Percentiles rank a stretch among this genome's conserved stretches.
These are phyloP conservation scores for Russula sp. DNA, from an alignment of 768 basidiomycete genomes.

Conservation along the genomic window DNA sequence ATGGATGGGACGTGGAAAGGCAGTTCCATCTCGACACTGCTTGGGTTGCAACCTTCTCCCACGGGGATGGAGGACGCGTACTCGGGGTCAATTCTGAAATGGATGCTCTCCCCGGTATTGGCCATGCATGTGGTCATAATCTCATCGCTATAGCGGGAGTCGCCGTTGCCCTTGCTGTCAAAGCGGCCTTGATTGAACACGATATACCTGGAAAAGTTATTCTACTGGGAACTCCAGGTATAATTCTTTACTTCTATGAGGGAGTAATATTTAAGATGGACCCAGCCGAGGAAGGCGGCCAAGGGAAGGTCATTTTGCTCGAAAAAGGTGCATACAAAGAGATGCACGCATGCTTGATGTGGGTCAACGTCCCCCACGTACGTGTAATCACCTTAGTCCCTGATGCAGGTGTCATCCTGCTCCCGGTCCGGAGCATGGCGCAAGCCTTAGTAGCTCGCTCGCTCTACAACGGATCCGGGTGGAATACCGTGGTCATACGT, in stretches of 20 bases:
- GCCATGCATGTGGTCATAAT: conserved; percentile 80
- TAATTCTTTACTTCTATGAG: neutral
- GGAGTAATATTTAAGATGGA: neutral
- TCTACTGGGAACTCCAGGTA: conserved; percentile 75
- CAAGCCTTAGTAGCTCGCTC: conserved; percentile 58
- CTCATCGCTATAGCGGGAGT: conserved; percentile 74
- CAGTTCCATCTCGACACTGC: conserved; percentile 65
- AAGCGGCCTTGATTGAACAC: conserved; percentile 53
- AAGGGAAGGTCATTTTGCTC: conserved; percentile 65
- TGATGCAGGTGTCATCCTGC: conserved; percentile 70
- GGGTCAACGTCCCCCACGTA: conserved; percentile 17
- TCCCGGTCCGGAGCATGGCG: conserved; percentile 64
- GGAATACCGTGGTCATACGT: conserved; percentile 75
- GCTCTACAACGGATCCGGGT: conserved; percentile 55
- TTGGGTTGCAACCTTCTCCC: conserved; percentile 63
- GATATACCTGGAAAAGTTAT: conserved; percentile 63
- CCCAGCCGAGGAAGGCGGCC: conserved; percentile 72
- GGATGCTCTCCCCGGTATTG: conserved; percentile 36
- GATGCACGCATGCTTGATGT: conserved; percentile 79
- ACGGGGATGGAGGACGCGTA: conserved; percentile 60
- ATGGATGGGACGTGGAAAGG: conserved; percentile 57
- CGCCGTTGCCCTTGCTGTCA: conserved; percentile 64
- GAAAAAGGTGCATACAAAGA: conserved; percentile 66
- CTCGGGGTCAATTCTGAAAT: conserved; percentile 79
- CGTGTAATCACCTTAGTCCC: neutral